Percentiles rank a stretch among this genome's conserved stretches.
Evolutionary conservation across 2,329 filamentous ascomycete species (phyloP).

Genomic region (Ploettnerulaceae sp.): DNA sequence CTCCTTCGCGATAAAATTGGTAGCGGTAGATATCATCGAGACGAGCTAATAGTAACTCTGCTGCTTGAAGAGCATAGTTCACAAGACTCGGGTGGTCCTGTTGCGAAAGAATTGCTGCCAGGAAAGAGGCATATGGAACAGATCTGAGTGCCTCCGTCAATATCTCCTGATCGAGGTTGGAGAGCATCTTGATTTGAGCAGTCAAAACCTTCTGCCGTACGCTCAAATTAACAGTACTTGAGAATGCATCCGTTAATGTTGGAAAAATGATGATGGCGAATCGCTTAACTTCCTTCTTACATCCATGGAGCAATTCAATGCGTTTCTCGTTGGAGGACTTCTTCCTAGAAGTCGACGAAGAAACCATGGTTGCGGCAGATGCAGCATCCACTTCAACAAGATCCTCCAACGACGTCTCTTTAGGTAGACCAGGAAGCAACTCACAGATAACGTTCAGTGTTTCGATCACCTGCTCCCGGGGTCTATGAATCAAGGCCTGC

Average conservation of each 20-base stretch:
- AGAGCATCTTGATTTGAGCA: conserved; percentile 97
- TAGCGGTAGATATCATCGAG: conserved; percentile 87
- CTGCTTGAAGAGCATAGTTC: conserved; percentile 80
- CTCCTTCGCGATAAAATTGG: conserved; percentile 95
- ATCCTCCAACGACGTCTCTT: conserved; percentile 42
- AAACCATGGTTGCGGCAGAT: conserved; percentile 40
- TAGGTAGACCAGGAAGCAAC: conserved; percentile 71
- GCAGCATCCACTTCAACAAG: conserved; percentile 39
- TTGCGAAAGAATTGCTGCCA: conserved; percentile 92
- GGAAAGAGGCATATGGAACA: conserved; percentile 91
- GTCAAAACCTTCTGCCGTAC: conserved; percentile 93
- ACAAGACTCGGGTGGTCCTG: conserved; percentile 88
- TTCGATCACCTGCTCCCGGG: conserved; percentile 93
- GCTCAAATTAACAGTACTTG: conserved; percentile 91
- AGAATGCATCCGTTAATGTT: conserved; percentile 93
- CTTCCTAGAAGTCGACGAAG: conserved; percentile 40
- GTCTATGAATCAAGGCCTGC: conserved; percentile 94
- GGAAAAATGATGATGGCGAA: conserved; percentile 92
- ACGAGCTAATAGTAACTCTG: conserved; percentile 79
- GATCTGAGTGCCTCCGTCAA: conserved; percentile 79
- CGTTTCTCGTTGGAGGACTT: conserved; percentile 72
- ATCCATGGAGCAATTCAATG: conserved; percentile 74
- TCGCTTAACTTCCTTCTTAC: conserved; percentile 79
- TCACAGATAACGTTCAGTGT: conserved; percentile 97
- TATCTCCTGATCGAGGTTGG: conserved; percentile 81